phyloP scores from a whole-genome alignment of 257 asterid genomes.

The Lantana camara region DNA sequence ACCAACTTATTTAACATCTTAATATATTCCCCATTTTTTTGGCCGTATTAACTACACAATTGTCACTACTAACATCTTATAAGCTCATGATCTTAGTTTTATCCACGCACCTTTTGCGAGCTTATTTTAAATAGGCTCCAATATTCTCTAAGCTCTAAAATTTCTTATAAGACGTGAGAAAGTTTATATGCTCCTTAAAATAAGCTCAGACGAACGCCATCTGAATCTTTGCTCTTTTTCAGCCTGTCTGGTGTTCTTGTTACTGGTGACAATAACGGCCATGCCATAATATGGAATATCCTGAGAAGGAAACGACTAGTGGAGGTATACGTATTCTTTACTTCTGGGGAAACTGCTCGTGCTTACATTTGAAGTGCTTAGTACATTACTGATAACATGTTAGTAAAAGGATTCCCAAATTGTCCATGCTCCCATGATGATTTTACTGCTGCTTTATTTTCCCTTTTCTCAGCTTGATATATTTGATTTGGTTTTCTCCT shows the following conservation, averaged over 20 bases:
- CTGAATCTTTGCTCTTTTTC: conserved; percentile 35
- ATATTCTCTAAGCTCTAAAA: too few relatives aligned
- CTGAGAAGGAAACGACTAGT: conserved; percentile 57
- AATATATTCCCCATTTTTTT: too few relatives aligned
- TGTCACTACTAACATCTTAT: too few relatives aligned
- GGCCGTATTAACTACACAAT: too few relatives aligned
- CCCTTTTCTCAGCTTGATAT: background rate
- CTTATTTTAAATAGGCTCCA: too few relatives aligned
- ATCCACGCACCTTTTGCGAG: too few relatives aligned
- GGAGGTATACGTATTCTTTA: conserved; percentile 54
- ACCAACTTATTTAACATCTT: too few relatives aligned
- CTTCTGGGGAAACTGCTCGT: background rate
- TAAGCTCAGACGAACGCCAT: too few relatives aligned
- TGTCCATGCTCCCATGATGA: background rate
- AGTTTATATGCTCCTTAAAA: too few relatives aligned
- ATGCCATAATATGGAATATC: conserved; percentile 76
- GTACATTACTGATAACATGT: background rate
- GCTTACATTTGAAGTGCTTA: background rate
- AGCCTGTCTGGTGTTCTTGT: conserved; percentile 58
- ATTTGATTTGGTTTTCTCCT: conserved; percentile 7
- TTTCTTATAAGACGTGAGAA: too few relatives aligned
- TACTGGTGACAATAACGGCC: conserved; percentile 83
- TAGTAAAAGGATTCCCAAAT: background rate
- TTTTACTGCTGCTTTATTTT: background rate
- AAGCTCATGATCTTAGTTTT: too few relatives aligned